Base-by-base conservation (phyloP, 169 alveolate species). In the Plasmodium falciparum region DNA sequence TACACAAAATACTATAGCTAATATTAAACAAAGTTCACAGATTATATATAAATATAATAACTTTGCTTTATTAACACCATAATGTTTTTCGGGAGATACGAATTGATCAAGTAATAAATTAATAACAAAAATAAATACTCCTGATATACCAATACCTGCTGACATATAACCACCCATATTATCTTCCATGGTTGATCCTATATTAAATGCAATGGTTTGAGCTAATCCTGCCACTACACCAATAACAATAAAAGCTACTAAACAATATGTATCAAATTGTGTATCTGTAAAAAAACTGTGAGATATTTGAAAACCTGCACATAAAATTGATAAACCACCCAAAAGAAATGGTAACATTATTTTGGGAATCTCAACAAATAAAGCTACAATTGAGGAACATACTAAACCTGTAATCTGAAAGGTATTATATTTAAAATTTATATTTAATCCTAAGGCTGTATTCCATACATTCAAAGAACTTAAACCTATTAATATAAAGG, bases 391-490 rank as follows among this genome's bases (percentile, higher is more conserved):
- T 45, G 91, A 69, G 2, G 91, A 67, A 45, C 24, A n/a, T 6
- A 83, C 80, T 56, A 83, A 83, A 70, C 91, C 91, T 13, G 86
- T 70, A 12, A 83, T 69, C 26, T 83, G 91, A 45, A 50, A 83
- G 17, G 83, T 58, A 56, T 83, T 69, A 52, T 83, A 83, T 15
- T 54, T 83, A 43, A 70, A 69, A 54, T 83, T 70, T 17, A 83
- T 69, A 58, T 83, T 70, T 70, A 83, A 67, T 5, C 86, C 91
- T 15, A 83, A 70, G 3, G 85, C 86, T 69, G 86, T 69, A 24
- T 83, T 83, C 91, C 91, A 83, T 54, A 83, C 91, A 83, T 83
- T 83, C 59, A 83, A 69, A 13, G 85, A 69, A 39, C 91, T 69
- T 7, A 83, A 54, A 43, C 91, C 91, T 33, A 83, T 83, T 69